Conservation (phyloP, 2,329 filamentous ascomycete genomes). For the Penicillium sp. region DNA sequence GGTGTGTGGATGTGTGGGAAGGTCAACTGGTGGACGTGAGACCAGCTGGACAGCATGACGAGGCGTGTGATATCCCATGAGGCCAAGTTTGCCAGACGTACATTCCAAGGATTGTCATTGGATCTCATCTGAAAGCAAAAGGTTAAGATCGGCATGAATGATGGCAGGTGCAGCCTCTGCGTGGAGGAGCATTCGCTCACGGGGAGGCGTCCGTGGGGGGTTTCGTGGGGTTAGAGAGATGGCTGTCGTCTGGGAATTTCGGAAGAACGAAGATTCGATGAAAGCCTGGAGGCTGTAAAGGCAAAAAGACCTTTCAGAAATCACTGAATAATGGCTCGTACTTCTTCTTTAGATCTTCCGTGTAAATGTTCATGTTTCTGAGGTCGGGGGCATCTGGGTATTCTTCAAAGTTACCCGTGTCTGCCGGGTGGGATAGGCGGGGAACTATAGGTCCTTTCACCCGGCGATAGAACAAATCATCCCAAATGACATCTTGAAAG, state of each 20-base stretch:
- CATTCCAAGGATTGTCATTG: constrained; percentile 1
- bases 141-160: background rate
- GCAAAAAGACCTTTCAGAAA: constrained; percentile 46
- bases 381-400: constrained; percentile 58
- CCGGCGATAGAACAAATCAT: constrained; percentile 59
- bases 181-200: background rate
- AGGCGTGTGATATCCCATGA: background rate
- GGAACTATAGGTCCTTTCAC: constrained; percentile 63
- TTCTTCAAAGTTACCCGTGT: constrained; percentile 64
- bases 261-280: background rate
- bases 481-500: constrained; percentile 62
- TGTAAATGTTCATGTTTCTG: constrained; percentile 54
- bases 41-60: background rate
- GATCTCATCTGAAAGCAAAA: constrained; percentile 1
- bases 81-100: background rate
- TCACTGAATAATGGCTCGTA: constrained; percentile 61
- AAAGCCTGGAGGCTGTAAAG: background rate
- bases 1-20: background rate
- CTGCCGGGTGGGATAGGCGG: constrained; percentile 57
- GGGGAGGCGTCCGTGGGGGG: constrained; percentile 4
- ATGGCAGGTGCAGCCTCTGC: background rate
- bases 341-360: constrained; percentile 58
- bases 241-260: background rate
- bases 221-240: background rate
- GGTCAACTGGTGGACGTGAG: background rate